phyloP scores from a whole-genome alignment of 2,329 filamentous ascomycete species.

The Berkeleyomyces rouxiae region DNA sequence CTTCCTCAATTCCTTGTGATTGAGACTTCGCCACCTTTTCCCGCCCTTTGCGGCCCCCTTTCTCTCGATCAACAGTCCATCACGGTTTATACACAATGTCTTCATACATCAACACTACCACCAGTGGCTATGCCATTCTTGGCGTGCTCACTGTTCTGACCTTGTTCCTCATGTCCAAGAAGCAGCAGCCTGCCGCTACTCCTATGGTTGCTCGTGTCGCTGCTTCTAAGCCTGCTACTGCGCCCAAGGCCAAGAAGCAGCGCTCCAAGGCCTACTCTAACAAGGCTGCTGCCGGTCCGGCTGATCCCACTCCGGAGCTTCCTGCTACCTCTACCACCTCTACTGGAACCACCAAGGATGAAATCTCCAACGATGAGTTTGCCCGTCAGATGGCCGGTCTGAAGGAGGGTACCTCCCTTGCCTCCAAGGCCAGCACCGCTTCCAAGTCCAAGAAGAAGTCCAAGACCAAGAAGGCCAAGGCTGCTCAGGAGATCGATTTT shows the following conservation, averaged over 20 bases:
- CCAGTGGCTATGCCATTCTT: slow-evolving; percentile 23
- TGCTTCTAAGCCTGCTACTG: slow-evolving; percentile 10
- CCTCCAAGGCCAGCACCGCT: slow-evolving; percentile 39
- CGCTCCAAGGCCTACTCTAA: slow-evolving; percentile 24
- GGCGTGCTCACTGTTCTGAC: slow-evolving; percentile 22
- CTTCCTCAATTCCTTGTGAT: background rate
- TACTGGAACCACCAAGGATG: slow-evolving; percentile 26
- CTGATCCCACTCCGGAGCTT: background rate
- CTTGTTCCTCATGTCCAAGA: slow-evolving; percentile 23
- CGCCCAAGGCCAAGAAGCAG: slow-evolving; percentile 31
- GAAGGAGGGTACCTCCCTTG: slow-evolving; percentile 38
- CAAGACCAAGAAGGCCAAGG: slow-evolving; percentile 48
- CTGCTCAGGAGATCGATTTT: slow-evolving; percentile 32
- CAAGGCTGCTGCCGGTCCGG: slow-evolving; percentile 18
- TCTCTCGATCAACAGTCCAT: background rate
- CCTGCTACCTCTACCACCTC: slow-evolving; percentile 17
- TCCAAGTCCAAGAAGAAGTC: slow-evolving; percentile 46
- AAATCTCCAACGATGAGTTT: slow-evolving; percentile 55
- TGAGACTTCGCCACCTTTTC: slow-evolving; percentile 2
- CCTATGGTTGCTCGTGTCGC: slow-evolving; percentile 2
- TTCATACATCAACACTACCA: slow-evolving; percentile 17
- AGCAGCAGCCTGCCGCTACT: slow-evolving; percentile 17
- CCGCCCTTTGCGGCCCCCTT: slow-evolving; percentile 2
- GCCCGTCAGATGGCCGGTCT: slow-evolving; percentile 55
- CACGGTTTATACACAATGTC: slow-evolving; percentile 15